A percentile compares a stretch with the other conserved stretches of the same genome.
Conservation (phyloP, 352 stramenopile genomes). For the Discostella stelligera region DNA sequence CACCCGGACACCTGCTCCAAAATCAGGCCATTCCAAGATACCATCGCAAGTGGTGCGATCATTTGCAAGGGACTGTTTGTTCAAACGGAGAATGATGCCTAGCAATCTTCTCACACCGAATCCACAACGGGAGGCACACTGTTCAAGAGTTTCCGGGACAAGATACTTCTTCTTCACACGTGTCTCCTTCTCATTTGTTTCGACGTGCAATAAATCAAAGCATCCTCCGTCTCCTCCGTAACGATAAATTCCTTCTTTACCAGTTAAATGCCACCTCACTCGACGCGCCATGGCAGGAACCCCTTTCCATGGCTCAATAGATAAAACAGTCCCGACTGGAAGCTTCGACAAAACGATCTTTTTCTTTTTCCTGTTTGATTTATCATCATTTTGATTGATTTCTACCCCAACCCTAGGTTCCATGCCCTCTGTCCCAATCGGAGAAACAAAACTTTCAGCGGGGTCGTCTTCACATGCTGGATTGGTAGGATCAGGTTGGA, state of each 20-base stretch:
- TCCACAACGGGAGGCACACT: constrained; percentile 75
- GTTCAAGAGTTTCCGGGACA: constrained; percentile 73
- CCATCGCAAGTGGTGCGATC: constrained; percentile 35
- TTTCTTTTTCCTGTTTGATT: constrained; percentile 52
- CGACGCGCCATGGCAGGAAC: constrained; percentile 65
- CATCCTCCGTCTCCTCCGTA: constrained; percentile 80
- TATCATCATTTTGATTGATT: constrained; percentile 21
- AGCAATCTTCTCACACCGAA: constrained; percentile 69
- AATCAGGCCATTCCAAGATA: constrained; percentile 82
- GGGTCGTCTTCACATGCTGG: constrained; percentile 38
- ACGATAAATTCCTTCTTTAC: constrained; percentile 78
- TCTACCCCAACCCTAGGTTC: constrained; percentile 11
- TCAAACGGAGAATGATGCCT: constrained; percentile 74
- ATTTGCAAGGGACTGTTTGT: constrained; percentile 21
- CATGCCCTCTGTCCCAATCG: constrained; percentile 6
- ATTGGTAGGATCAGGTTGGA: constrained; percentile 24
- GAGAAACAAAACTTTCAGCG: constrained; percentile 1
- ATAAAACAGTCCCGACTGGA: constrained; percentile 56
- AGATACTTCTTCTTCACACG: constrained; percentile 73
- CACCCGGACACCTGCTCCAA: constrained; percentile 60
- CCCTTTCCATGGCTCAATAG: constrained; percentile 71
- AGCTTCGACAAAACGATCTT: constrained; percentile 68
- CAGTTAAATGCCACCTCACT: constrained; percentile 79
- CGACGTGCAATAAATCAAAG: constrained; percentile 82
- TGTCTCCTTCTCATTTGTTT: constrained; percentile 78